Conservation (phyloP, 495 filamentous ascomycete species). For the Penicillium robsamsonii region DNA sequence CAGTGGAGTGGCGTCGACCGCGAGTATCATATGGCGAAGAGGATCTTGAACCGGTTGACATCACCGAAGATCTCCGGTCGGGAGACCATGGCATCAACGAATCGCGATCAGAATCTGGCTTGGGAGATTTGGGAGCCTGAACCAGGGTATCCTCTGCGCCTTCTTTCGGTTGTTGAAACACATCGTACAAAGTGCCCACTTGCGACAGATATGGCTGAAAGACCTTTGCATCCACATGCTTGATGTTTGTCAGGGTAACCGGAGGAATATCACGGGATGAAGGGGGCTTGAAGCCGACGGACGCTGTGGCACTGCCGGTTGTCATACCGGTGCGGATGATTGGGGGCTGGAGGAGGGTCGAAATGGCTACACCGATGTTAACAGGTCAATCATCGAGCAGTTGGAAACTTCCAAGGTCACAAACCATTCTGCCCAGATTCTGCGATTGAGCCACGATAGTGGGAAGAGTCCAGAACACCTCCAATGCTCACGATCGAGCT, state of each 20-base stretch:
- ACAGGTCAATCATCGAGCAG: conserved; percentile 6
- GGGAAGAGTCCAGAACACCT: conserved; percentile 67
- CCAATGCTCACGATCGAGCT: conserved; percentile 84
- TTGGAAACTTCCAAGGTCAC: conserved; percentile 7
- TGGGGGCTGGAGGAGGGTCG: conserved; percentile 84
- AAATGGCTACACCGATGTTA: conserved; percentile 64
- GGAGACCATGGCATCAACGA: conserved; percentile 35
- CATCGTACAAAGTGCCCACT: conserved; percentile 78
- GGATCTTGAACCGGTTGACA: conserved; percentile 40
- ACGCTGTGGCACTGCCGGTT: conserved; percentile 65
- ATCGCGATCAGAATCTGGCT: conserved; percentile 34
- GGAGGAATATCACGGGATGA: conserved; percentile 93
- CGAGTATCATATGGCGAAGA: conserved; percentile 41
- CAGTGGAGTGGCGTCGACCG: conserved; percentile 35
- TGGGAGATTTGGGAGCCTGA: conserved; percentile 35
- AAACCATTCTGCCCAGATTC: conserved; percentile 80
- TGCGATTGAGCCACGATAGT: conserved; percentile 58
- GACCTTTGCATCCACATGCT: conserved; percentile 70
- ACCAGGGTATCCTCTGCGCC: conserved; percentile 50
- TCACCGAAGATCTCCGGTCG: conserved; percentile 38
- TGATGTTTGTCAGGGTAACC: conserved; percentile 87
- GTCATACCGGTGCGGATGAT: conserved; percentile 84
- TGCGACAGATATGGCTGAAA: conserved; percentile 84
- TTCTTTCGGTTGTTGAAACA: conserved; percentile 73
- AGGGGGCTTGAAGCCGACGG: conserved; percentile 73